Evolutionary conservation across 306 rosid species (phyloP), one percentile per base, ranked within the genome.

Genomic region (Luffa aegyptiaca): DNA sequence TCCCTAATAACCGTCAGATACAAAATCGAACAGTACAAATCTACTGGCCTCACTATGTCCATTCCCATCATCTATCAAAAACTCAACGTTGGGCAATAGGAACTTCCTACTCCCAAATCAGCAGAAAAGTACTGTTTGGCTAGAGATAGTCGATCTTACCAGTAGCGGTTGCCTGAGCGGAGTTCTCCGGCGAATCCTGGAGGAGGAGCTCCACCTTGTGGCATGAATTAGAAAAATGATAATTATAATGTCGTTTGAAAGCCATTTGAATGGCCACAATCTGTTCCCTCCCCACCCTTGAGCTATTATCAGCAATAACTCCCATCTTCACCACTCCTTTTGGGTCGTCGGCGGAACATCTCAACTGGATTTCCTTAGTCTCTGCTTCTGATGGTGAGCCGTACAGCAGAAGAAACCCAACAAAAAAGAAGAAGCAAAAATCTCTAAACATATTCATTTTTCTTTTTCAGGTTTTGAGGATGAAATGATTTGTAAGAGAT

Each of bases 231-330:
- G 77, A 79, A 37, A 13, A 66, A 77, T 26, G 36, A 20, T 56
- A 42, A 45, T 83, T 0, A 26, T 26, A 26, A 26, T 26, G 31
- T 26, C 31, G 81, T 76, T 78, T 41, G 46, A 71, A 12, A 3
- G 90, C 93, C 80, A 90, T 80, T 13, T 90, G 80, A 88, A 88
- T 86, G 56, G 90, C 90, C 12, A 66, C 79, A 53, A 79, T 85
- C 75, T 86, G 85, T 49, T 88, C 88, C 68, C 84, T 88, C 1
- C 88, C 90, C 41, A 86, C 18, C 12, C 85, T 82, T 55, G 86
- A 80, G 44, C 31, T 58, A 73, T 52, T 31, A 64, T 85, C 85
- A 55, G 78, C 45, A 69, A 84, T 75, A 12, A 74, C 84, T 58
- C 90, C 88, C 31, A 86, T 62, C 8, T 69, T 69, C 36, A 69